phyloP scores from a whole-genome alignment of 768 basidiomycete genomes.

The Serendipita sp. region DNA sequence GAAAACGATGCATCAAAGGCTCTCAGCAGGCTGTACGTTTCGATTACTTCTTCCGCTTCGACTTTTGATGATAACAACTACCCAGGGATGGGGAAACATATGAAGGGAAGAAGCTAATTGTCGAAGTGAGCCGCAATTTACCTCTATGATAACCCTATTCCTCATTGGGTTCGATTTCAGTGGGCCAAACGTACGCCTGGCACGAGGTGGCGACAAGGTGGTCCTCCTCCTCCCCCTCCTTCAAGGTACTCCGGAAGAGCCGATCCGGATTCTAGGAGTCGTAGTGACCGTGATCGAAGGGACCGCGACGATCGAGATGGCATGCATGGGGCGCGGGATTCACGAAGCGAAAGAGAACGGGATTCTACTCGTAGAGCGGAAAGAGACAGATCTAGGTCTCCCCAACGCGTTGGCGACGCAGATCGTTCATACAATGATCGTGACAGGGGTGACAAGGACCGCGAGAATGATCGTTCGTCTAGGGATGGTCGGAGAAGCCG shows the following conservation, averaged over 20 bases:
- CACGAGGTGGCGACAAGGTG: neutral
- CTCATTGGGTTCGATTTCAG: neutral
- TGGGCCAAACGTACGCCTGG: slow-evolving; percentile 1
- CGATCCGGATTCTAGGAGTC: too few relatives aligned
- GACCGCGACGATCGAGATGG: neutral
- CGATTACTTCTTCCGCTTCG: neutral
- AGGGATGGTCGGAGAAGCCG: too few relatives aligned
- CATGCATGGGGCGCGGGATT: neutral
- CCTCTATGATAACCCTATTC: neutral
- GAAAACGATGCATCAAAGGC: neutral
- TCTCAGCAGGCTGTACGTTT: neutral
- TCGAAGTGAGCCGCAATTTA: neutral
- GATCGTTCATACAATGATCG: too few relatives aligned
- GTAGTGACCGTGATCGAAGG: neutral
- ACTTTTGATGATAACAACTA: neutral
- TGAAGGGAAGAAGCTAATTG: neutral
- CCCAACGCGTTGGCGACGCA: neutral
- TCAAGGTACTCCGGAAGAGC: too few relatives aligned
- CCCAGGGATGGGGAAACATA: neutral
- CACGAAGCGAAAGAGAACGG: neutral
- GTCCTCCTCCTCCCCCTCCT: neutral
- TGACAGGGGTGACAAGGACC: too few relatives aligned
- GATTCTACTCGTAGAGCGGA: neutral
- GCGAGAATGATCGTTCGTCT: too few relatives aligned
- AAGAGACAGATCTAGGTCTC: neutral